Conservation (phyloP, 768 basidiomycete genomes). For the Mycena chlorophos region DNA sequence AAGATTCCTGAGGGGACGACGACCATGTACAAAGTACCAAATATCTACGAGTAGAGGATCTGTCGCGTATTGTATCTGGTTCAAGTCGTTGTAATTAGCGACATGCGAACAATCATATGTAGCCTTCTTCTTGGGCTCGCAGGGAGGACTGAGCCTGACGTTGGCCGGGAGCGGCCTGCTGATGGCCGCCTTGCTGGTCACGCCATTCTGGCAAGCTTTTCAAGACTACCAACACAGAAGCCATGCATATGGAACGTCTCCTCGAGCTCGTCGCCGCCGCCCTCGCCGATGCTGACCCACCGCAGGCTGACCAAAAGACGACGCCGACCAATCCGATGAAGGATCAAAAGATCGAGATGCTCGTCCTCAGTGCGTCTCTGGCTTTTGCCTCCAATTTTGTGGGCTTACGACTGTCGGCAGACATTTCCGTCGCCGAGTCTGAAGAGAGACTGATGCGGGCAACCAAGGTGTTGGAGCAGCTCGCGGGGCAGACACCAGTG, state of each 20-base stretch:
- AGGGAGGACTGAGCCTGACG: conserved; percentile 55
- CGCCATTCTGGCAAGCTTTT: background rate
- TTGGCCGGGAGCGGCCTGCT: conserved; percentile 67
- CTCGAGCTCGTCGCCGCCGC: background rate
- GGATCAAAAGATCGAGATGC: conserved; percentile 96
- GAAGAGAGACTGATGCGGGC: conserved; percentile 98
- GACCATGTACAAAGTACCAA: conserved; percentile 72
- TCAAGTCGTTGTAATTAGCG: too few relatives aligned
- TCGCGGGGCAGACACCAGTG: conserved; percentile 98
- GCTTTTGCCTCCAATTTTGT: conserved; percentile 9
- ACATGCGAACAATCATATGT: conserved; percentile 78
- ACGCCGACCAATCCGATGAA: conserved; percentile 91
- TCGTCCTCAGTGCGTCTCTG: conserved; percentile 92
- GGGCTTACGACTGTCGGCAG: conserved; percentile 40
- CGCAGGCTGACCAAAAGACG: conserved; percentile 86
- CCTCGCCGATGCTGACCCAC: background rate
- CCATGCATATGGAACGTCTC: conserved; percentile 19
- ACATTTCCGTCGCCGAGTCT: conserved; percentile 99
- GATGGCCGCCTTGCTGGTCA: conserved; percentile 1
- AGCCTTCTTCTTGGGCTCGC: conserved; percentile 64
- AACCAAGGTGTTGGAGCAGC: conserved; percentile 98
- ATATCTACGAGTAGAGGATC: conserved; percentile 49
- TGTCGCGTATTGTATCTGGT: too few relatives aligned
- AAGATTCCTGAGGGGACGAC: conserved; percentile 40
- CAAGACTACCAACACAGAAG: conserved; percentile 8